Conservation (phyloP, 1,284 basidiomycete genomes). For the Gomphus bonarii region DNA sequence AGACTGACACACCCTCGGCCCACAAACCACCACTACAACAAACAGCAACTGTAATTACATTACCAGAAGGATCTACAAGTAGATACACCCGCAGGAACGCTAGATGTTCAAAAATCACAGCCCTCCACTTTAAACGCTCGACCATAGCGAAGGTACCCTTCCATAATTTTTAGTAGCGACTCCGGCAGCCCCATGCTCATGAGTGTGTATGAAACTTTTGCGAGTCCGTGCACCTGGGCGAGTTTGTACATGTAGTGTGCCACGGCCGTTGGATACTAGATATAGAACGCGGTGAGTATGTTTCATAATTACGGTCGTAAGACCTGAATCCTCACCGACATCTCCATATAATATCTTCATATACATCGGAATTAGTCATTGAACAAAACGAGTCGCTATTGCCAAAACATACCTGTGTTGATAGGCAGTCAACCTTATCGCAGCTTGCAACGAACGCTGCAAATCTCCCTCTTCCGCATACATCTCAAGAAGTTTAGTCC, state of each 20-base stretch:
- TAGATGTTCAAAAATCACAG: conserved; percentile 56
- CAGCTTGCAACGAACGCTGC: conserved; percentile 82
- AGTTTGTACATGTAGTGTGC: conserved; percentile 88
- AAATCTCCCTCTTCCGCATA: conserved; percentile 93
- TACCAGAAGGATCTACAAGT: too few relatives aligned
- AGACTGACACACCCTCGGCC: not conserved
- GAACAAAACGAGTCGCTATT: not conserved
- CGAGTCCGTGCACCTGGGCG: conserved; percentile 88
- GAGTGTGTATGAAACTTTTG: conserved; percentile 89
- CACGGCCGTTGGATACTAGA: conserved; percentile 83
- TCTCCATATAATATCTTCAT: conserved; percentile 72
- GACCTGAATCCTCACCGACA: conserved; percentile 44
- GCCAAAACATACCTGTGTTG: conserved; percentile 42
- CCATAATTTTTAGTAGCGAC: conserved; percentile 78
- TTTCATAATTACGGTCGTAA: not conserved
- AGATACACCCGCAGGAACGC: too few relatives aligned
- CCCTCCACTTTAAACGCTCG: conserved; percentile 74
- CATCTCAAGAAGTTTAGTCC: conserved; percentile 86
- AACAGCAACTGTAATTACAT: not conserved
- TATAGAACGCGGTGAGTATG: not conserved
- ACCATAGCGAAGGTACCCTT: conserved; percentile 75
- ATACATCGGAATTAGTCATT: conserved; percentile 21
- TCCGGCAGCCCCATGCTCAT: conserved; percentile 89
- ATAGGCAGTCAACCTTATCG: conserved; percentile 88
- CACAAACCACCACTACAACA: not conserved